These are phyloP conservation scores for Cordia subcordata DNA, from an alignment of 257 asterid genomes.

Conservation along the genomic window DNA sequence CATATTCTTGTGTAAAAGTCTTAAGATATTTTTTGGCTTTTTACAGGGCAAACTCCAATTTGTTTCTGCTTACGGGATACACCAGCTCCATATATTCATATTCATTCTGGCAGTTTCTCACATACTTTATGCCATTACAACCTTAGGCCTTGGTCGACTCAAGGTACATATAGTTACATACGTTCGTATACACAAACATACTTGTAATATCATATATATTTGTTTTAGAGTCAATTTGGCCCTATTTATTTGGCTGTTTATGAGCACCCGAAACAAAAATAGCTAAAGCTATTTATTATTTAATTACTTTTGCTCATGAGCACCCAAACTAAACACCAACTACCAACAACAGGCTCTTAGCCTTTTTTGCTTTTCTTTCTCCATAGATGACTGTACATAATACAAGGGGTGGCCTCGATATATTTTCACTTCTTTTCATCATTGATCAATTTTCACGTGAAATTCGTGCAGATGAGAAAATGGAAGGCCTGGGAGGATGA, in stretches of 20 bases:
- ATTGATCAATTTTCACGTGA: background rate
- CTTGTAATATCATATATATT: too few species aligned
- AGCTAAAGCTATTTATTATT: too few species aligned
- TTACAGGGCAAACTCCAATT: conserved; percentile 27
- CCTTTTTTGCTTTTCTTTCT: too few species aligned
- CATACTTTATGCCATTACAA: conserved; percentile 20
- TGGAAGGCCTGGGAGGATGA: conserved; percentile 33
- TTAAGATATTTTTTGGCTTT: background rate
- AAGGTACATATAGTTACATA: conserved; percentile 9
- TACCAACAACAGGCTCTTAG: too few species aligned
- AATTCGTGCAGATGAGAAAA: conserved; percentile 33
- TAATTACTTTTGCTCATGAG: too few species aligned
- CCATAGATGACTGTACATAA: too few species aligned
- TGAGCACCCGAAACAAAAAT: too few species aligned
- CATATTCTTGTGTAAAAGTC: background rate
- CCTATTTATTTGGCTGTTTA: too few species aligned
- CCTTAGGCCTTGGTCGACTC: conserved; percentile 22
- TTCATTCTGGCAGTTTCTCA: conserved; percentile 24
- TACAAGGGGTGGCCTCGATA: too few species aligned
- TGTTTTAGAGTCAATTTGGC: background rate
- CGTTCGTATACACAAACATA: too few species aligned
- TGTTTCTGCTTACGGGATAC: conserved; percentile 24
- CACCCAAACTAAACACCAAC: too few species aligned
- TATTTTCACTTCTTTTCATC: too few species aligned
- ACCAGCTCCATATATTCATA: conserved; percentile 30